Evolutionary conservation across 345 rosid species (phyloP).

Genomic region (Sisymbrium irio): DNA sequence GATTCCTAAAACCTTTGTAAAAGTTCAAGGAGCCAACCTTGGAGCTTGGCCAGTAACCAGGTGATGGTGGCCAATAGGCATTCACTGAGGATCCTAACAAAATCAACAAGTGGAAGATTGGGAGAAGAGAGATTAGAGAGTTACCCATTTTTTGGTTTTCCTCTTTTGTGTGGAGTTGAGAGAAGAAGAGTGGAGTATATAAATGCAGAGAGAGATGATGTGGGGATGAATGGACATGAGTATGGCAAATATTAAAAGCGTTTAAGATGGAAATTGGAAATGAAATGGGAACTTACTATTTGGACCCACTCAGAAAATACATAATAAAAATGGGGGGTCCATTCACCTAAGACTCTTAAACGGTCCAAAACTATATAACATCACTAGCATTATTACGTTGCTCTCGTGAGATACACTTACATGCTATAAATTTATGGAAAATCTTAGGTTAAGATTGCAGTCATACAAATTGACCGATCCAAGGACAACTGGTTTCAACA

Average conservation of each 20-base stretch:
- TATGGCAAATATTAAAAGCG: constrained; percentile 31
- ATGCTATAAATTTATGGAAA: constrained; percentile 12
- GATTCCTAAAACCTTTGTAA: constrained; percentile 65
- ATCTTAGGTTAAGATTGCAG: constrained; percentile 27
- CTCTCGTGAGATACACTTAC: constrained; percentile 13
- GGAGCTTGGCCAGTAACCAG: constrained; percentile 93
- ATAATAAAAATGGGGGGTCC: constrained; percentile 34
- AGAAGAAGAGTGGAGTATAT: constrained; percentile 37
- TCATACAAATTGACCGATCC: constrained; percentile 23
- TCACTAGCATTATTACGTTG: constrained; percentile 24
- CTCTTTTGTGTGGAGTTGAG: constrained; percentile 23
- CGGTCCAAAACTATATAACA: constrained; percentile 30
- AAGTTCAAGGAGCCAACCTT: constrained; percentile 67
- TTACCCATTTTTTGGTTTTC: constrained; percentile 18
- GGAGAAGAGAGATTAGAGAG: constrained; percentile 26
- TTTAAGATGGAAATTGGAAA: constrained; percentile 32
- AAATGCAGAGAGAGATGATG: constrained; percentile 38
- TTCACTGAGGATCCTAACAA: constrained; percentile 38
- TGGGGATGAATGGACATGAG: constrained; percentile 31
- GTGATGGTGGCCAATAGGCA: constrained; percentile 80
- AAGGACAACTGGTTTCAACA: constrained; percentile 12
- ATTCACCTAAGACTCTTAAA: constrained; percentile 34
- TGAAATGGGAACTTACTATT: constrained; percentile 28
- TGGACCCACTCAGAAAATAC: constrained; percentile 39
- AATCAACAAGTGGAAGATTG: constrained; percentile 36